Conservation (phyloP, 2,329 filamentous ascomycete species). For the Graphiopsis chlorocephala region DNA sequence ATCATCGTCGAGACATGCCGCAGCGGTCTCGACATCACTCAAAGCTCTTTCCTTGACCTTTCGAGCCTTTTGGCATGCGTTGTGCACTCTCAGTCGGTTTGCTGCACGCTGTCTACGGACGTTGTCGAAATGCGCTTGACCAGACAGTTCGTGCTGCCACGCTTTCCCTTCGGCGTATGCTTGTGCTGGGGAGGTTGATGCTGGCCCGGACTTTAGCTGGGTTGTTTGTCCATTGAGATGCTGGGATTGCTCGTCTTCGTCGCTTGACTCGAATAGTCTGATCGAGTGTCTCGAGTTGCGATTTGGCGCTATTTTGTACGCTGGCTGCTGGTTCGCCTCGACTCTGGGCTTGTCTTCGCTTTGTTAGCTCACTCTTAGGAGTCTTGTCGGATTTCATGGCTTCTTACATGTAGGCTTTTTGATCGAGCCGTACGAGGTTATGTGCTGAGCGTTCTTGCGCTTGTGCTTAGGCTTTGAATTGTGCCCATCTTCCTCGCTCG, state of each 20-base stretch:
- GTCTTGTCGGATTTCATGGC: too few species aligned
- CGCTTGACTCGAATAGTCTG: neutral
- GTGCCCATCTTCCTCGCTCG: neutral
- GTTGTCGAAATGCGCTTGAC: neutral
- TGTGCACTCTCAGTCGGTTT: neutral
- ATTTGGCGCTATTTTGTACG: neutral
- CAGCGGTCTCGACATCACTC: neutral
- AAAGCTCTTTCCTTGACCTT: neutral
- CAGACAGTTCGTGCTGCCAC: neutral
- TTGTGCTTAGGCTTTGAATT: neutral
- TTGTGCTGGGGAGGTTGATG: neutral
- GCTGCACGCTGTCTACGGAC: neutral
- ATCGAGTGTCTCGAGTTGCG: neutral
- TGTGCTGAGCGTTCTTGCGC: neutral
- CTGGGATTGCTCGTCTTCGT: neutral
- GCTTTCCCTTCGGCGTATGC: neutral
- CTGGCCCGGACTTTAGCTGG: neutral
- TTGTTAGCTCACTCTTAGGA: neutral
- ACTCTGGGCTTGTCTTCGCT: neutral
- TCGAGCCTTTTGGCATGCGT: neutral
- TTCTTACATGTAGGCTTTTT: neutral
- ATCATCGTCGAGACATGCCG: neutral
- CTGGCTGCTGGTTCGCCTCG: neutral
- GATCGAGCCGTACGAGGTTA: neutral
- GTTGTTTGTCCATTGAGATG: neutral